Evolutionary conservation across 805 yeast genomes (phyloP), one percentile per base, ranked within the genome.

Genomic region (Kurtzmaniella fragi): DNA sequence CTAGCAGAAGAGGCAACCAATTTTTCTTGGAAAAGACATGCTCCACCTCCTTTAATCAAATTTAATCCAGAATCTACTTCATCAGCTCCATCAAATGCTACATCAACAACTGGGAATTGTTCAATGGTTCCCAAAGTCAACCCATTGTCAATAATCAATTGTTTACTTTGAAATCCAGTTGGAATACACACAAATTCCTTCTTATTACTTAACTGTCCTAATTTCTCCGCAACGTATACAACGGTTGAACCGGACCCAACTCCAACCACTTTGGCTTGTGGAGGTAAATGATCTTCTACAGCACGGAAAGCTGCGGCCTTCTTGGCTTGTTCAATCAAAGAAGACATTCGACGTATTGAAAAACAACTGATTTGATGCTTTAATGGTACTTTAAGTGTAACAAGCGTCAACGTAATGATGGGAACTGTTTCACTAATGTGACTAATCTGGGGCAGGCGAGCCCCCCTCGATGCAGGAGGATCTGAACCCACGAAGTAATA

Each of bases 41-140:
- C 99, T 31, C 99, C 99, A 35, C 99, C 99, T 49, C 99, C 99
- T 65, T 93, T 93, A 59, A 93, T 93, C 53, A 90, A 80, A 57
- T 89, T 86, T 51, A 93, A 71, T 15, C 72, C 57, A 4, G 77
- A 57, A 61, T 91, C 99, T 42, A 90, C 90, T 63, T 93, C 99
- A 62, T 93, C 99, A 2, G 99, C 98, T 33, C 99, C 99, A 61
- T 93, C 99, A 59, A 93, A 93, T 1, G 96, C 96, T 50, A 93
- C 79, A 58, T 93, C 99, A 33, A 93, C 67, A 17, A 73, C 73
- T 2, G 95, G 86, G 46, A 67, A 81, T 67, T 88, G 90, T 54
- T 91, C 97, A 43, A 91, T 77, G 8, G 84, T 71, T 2, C 95
- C 95, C 47, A 90, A 70, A 31, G 62, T 72, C 46, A 93, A 71